A percentile compares a stretch with the other conserved stretches of the same genome.
phyloP scores from a whole-genome alignment of 2,329 filamentous ascomycete species.

The Pestalotiopsis sp. region DNA sequence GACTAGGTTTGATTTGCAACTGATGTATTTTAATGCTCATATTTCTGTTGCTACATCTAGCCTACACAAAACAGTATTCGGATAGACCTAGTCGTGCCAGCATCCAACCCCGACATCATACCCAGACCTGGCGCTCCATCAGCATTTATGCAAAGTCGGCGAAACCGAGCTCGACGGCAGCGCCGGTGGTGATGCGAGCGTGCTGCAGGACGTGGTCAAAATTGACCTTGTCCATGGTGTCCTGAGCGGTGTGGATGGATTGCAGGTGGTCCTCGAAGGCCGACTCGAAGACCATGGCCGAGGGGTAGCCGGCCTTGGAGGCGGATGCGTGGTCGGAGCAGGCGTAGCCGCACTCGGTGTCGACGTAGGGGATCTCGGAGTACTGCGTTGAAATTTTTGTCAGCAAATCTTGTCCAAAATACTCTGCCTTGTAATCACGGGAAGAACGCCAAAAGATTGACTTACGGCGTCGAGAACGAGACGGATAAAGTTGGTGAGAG shows the following conservation, averaged over 20 bases:
- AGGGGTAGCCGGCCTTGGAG: constrained; percentile 64
- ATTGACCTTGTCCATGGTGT: constrained; percentile 68
- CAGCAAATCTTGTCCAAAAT: too few relatives aligned
- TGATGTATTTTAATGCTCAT: too few relatives aligned
- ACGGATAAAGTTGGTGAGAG: constrained; percentile 37
- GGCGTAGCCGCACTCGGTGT: constrained; percentile 53
- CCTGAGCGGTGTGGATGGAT: constrained; percentile 72
- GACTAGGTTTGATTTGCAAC: too few relatives aligned
- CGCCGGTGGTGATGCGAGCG: constrained; percentile 49
- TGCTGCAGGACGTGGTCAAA: constrained; percentile 69
- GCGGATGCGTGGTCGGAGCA: constrained; percentile 72
- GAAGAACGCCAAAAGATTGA: too few relatives aligned
- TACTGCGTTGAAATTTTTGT: constrained; percentile 24
- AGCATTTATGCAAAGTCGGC: constrained; percentile 8
- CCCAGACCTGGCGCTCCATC: too few relatives aligned
- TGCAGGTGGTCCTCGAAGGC: constrained; percentile 62
- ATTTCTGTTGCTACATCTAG: too few relatives aligned
- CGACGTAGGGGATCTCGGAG: constrained; percentile 39
- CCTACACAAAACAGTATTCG: too few relatives aligned
- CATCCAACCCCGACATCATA: too few relatives aligned
- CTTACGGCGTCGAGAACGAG: constrained; percentile 33
- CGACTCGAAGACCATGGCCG: constrained; percentile 64
- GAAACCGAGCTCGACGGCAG: constrained; percentile 46
- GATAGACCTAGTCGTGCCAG: too few relatives aligned
- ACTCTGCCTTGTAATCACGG: too few relatives aligned